phyloP scores from a whole-genome alignment of 108 stramenopile genomes.

The Cyclotella sp. region DNA sequence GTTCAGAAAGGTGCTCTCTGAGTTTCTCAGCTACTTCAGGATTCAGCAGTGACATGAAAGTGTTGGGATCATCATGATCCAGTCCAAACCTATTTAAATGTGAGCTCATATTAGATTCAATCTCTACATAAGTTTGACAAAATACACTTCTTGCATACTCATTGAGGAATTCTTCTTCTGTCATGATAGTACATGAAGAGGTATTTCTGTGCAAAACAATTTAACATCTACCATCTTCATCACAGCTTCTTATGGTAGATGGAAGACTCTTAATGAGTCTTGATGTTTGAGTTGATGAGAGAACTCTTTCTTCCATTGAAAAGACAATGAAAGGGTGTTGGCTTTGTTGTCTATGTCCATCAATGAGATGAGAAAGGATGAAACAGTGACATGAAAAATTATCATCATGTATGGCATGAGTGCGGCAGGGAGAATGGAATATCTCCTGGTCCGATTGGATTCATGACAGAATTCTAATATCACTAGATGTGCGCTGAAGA shows the following conservation, averaged over 20 bases:
- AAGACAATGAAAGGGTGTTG: too few species aligned
- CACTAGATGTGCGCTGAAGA: too few species aligned
- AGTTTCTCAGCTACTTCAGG: neutral
- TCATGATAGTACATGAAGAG: neutral
- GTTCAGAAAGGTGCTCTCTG: neutral
- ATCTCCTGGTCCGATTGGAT: too few species aligned
- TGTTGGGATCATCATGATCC: neutral
- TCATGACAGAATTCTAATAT: too few species aligned
- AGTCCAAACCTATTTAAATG: constrained; percentile 1
- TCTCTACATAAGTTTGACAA: neutral
- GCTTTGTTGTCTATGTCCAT: too few species aligned
- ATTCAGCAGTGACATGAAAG: neutral
- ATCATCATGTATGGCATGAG: too few species aligned
- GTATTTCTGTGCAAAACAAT: neutral
- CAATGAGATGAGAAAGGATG: too few species aligned
- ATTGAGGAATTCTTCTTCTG: constrained; percentile 1
- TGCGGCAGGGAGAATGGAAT: too few species aligned
- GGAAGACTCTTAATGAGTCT: constrained; percentile 1
- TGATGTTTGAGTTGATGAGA: neutral
- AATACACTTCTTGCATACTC: neutral
- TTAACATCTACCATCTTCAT: neutral
- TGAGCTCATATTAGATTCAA: neutral
- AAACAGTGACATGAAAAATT: too few species aligned
- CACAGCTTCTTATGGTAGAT: neutral
- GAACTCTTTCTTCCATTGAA: neutral